Conservation (phyloP, 768 basidiomycete species). For the Calocera cornea region DNA sequence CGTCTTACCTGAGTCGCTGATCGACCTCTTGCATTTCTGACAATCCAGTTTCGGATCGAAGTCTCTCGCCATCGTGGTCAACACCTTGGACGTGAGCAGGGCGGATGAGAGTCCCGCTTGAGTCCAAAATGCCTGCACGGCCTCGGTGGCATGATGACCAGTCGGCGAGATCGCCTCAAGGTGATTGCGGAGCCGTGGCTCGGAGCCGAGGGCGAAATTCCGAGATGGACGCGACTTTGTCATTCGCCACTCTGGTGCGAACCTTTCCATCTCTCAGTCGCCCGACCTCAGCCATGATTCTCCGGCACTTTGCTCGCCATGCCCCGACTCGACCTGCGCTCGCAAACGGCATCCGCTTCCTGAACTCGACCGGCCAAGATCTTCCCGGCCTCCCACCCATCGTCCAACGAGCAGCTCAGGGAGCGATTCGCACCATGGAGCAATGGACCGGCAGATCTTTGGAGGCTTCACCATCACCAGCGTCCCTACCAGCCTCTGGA, state of each 20-base stretch:
- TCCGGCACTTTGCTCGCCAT: neutral
- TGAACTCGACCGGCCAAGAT: neutral
- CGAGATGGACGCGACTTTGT: neutral
- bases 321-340: neutral
- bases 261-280: neutral
- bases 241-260: neutral
- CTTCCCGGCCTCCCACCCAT: neutral
- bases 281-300: neutral
- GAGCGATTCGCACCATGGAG: neutral
- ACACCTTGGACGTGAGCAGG: neutral
- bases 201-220: too few relatives aligned
- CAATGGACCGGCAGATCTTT: neutral
- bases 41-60: neutral
- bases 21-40: neutral
- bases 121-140: neutral
- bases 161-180: neutral
- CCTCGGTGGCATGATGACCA: neutral
- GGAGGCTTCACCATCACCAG: too few relatives aligned
- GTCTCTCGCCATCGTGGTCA: neutral
- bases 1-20: neutral
- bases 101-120: neutral
- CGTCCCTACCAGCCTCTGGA: neutral
- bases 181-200: too few relatives aligned
- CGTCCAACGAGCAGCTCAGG: neutral
- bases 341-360: neutral